Evolutionary conservation across 192 early-diverging fungal species (phyloP).

Genomic region (Pilobolus umbonatus): DNA sequence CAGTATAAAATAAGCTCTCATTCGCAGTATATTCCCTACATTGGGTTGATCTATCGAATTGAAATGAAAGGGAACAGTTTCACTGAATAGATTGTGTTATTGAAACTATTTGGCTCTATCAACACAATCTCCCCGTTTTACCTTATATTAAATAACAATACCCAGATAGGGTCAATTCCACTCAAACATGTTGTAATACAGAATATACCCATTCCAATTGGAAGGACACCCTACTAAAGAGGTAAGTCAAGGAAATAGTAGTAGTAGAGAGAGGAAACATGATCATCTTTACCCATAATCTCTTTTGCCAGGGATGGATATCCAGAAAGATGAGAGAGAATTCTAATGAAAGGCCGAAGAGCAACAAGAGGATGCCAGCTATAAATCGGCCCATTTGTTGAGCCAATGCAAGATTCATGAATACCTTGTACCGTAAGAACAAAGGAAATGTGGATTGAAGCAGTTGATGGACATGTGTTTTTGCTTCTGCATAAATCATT

Average conservation of each 20-base stretch:
- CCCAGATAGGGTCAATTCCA: conserved; percentile 36
- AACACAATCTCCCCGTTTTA: not conserved
- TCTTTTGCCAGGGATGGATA: conserved; percentile 33
- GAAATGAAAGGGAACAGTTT: conserved; percentile 34
- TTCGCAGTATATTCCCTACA: conserved; percentile 21
- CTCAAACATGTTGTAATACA: conserved; percentile 27
- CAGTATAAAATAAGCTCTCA: conserved; percentile 19
- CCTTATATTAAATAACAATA: conserved; percentile 33
- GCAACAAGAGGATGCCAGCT: conserved; percentile 42
- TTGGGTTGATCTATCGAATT: conserved; percentile 29
- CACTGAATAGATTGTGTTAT: conserved; percentile 11
- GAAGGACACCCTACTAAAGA: conserved; percentile 31
- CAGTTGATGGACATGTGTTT: conserved; percentile 42
- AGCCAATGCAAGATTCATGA: conserved; percentile 45
- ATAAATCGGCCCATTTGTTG: conserved; percentile 43
- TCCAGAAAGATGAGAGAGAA: conserved; percentile 54
- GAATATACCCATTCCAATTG: conserved; percentile 31
- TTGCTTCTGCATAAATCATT: conserved; percentile 48
- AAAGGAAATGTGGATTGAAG: conserved; percentile 46
- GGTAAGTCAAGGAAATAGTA: not conserved
- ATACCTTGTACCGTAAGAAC: conserved; percentile 48
- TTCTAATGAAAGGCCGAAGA: conserved; percentile 48
- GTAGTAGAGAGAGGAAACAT: not conserved
- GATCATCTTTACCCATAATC: conserved; percentile 48
- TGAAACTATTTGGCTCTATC: not conserved